phyloP scores from a whole-genome alignment of 768 basidiomycete genomes.

The Mycena albidolilacea region DNA sequence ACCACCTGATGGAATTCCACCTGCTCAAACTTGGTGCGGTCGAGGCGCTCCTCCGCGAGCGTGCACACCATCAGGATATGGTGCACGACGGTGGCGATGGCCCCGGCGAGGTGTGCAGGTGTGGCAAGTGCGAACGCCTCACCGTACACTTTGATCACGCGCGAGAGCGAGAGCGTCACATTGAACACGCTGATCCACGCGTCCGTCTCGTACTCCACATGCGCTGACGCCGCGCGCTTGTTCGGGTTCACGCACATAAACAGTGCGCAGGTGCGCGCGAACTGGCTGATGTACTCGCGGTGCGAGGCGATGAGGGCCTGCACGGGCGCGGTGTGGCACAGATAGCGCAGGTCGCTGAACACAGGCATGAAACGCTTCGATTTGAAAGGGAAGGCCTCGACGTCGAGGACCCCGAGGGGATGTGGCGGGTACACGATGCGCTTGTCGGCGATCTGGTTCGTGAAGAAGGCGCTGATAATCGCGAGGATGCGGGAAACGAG shows the following conservation, averaged over 20 bases:
- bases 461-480: slow-evolving; percentile 93
- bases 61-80: slow-evolving; percentile 83
- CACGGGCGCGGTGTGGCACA: slow-evolving; percentile 86
- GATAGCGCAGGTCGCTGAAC: slow-evolving; percentile 90
- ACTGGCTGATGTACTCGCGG: slow-evolving; percentile 76
- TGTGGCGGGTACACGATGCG: slow-evolving; percentile 67
- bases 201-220: slow-evolving; percentile 97
- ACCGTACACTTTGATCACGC: slow-evolving; percentile 91
- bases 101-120: slow-evolving; percentile 71
- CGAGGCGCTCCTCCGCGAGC: slow-evolving; percentile 75
- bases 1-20: slow-evolving; percentile 71
- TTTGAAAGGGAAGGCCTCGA: slow-evolving; percentile 91
- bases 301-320: slow-evolving; percentile 83
- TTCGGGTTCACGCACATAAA: slow-evolving; percentile 97
- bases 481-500: slow-evolving; percentile 84
- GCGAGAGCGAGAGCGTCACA: slow-evolving; percentile 90
- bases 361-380: slow-evolving; percentile 97
- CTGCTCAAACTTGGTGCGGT: slow-evolving; percentile 73
- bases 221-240: slow-evolving; percentile 82
- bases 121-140: slow-evolving; percentile 80
- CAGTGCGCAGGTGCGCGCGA: slow-evolving; percentile 84
- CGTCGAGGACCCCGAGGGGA: slow-evolving; percentile 64
- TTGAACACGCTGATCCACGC: slow-evolving; percentile 98
- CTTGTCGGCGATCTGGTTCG: slow-evolving; percentile 87
- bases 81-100: slow-evolving; percentile 78